Evolutionary conservation across 2,329 filamentous ascomycete genomes (phyloP), one percentile per base, ranked within the genome.

Genomic region (Geosmithia morbida): DNA sequence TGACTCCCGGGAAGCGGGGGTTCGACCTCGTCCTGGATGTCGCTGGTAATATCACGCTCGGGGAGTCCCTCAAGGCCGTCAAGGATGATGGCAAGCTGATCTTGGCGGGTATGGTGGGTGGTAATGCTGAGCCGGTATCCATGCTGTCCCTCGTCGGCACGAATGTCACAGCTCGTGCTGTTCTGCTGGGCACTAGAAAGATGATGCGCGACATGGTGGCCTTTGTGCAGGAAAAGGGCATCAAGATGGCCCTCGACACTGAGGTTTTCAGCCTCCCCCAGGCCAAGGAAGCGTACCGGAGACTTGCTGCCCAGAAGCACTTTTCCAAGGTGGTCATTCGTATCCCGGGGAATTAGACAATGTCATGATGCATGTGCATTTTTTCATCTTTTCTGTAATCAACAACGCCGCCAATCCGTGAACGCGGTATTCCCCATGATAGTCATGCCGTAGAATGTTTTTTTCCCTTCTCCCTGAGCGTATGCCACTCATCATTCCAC

Each of bases 11-110:
- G 1, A 66, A 66, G 2, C 55, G 54, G 2, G 82, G 82, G 13
- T 74, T 82, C 7, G 72, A 84, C 54, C 68, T 80, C 50, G 64
- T 85, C 40, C 56, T 83, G 40, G 82, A 86, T 54, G 73, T 84
- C n/a, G 81, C 77, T 13, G 81, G 81, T 0, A 67, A 75, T 1
- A 69, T 67, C n/a, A 83, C 79, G 0, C 68, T 85, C 52, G 54
- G 63, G 2, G 69, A 81, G 56, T 71, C 68, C 2, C 61, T 82
- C 41, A 70, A 70, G 51, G 71, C 72, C 1, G 62, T 78, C 1
- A 53, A 57, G 0, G 47, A 55, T 0, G 58, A 64, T 14, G 66
- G 66, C 0, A n/a, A 64, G 4, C 50, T 70, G 19, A 49, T 52
- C 2, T 41, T 63, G 2, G 52, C 60, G 11, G 65, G 65, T 0